Base-by-base conservation (phyloP, 148 eudicot species). In the Diospyros lotus region DNA sequence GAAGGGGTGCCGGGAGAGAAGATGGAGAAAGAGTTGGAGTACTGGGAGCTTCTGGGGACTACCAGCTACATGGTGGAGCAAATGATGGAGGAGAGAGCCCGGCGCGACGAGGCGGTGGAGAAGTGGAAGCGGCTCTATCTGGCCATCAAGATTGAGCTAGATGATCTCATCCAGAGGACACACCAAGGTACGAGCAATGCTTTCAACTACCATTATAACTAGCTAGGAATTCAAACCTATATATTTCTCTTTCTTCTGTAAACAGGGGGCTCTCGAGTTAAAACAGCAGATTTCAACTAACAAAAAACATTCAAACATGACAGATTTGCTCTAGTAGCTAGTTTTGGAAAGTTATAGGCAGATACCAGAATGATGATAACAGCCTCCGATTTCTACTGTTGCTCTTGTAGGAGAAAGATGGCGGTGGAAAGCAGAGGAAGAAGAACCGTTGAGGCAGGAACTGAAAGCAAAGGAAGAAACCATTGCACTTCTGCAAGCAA, bases 81-180 rank as follows among this genome's bases (percentile, higher is more conserved):
- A 17, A 72, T 88, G 83, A 86, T 82, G 73, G 87, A 79, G 42
- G 89, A 87, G 79, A 81, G 86, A 77, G 74, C 76, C 13, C 75
- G 84, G 44, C 79, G 97, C 77, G 96, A 93, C 63, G 90, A 89
- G 75, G 80, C 98, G 17, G 84, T 91, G 11, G 89, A 89, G 77
- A 93, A 88, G 68, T 93, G 98, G 98, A 93, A 93, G 63, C 77
- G 77, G 84, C 84, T 93, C 52, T 93, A 93, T 72, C 88, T 91
- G 77, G 89, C 90, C 40, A 89, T 93, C 74, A 93, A 91, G 87
- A 66, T 82, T 80, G 98, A 93, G 81, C 81, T 93, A 44, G 98
- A 93, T 83, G 86, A 91, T 74, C 89, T 93, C 15, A 89, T 91
- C 83, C 78, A 82, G 45, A 91, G 80, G 68, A 93, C 98, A 15